These are phyloP conservation scores for Suillus luteus DNA, from an alignment of 768 basidiomycete genomes.

Conservation along the genomic window DNA sequence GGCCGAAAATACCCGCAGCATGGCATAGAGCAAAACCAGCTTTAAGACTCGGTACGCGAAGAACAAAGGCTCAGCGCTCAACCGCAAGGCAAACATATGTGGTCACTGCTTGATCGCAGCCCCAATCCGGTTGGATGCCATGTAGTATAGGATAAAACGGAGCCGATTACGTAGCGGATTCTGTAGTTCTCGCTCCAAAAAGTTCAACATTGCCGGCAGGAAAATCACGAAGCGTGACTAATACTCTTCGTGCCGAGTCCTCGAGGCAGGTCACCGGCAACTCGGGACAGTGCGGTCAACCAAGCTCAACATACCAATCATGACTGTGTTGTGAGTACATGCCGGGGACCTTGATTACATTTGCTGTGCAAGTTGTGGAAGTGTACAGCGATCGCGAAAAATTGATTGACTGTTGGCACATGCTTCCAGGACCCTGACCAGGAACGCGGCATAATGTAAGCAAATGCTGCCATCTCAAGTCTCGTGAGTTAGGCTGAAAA, in stretches of 20 bases:
- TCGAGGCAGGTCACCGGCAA: conserved; percentile 4
- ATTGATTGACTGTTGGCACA: background rate
- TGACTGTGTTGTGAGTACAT: background rate
- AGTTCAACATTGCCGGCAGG: conserved; percentile 7
- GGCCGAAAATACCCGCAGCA: background rate
- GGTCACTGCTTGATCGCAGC: conserved; percentile 5
- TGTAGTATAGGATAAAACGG: background rate
- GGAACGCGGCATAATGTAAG: conserved; percentile 1
- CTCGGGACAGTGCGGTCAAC: conserved; percentile 1
- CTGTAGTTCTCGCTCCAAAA: conserved; percentile 3
- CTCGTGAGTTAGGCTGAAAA: background rate
- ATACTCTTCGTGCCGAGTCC: conserved; percentile 1
- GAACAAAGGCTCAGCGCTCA: background rate
- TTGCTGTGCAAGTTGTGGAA: background rate
- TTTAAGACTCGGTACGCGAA: conserved; percentile 1
- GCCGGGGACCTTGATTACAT: background rate
- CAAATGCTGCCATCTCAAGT: conserved; percentile 1
- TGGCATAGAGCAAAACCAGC: background rate
- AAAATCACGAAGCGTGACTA: conserved; percentile 5
- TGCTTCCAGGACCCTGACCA: conserved; percentile 2
- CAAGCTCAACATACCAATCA: background rate
- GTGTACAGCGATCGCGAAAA: background rate
- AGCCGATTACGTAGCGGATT: conserved; percentile 6
- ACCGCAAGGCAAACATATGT: background rate
- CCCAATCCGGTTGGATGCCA: conserved; percentile 5